Conservation (phyloP, 148 eudicot species). For the Camellia granthamiana region DNA sequence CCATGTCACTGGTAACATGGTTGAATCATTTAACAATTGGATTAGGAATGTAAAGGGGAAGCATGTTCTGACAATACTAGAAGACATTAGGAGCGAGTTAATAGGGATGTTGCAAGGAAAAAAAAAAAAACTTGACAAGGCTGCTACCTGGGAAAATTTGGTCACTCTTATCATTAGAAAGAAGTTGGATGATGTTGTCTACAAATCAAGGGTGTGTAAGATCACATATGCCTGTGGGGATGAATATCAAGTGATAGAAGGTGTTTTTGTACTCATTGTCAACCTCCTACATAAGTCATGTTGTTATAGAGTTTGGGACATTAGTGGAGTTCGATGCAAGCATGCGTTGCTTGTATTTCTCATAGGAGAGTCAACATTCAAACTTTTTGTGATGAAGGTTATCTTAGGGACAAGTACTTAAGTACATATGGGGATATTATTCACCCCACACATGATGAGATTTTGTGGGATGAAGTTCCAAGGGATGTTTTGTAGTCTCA, state of each 20-base stretch:
- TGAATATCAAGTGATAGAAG: too few species aligned
- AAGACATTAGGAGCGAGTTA: background rate
- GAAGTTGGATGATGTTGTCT: background rate
- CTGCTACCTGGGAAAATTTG: too few species aligned
- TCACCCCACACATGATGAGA: background rate
- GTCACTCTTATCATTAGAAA: too few species aligned
- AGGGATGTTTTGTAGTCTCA: background rate
- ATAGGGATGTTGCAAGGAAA: background rate
- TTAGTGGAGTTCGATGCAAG: background rate
- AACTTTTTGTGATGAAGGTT: too few species aligned
- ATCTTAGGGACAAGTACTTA: too few species aligned
- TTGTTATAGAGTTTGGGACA: background rate
- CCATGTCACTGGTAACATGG: background rate
- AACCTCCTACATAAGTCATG: background rate
- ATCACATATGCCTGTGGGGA: background rate
- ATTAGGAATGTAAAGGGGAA: background rate
- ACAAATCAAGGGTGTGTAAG: background rate
- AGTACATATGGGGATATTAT: background rate
- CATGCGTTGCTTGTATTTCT: too few species aligned
- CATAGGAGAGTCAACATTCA: too few species aligned
- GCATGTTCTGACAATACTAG: background rate
- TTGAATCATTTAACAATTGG: background rate
- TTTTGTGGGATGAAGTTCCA: background rate
- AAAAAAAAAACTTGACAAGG: too few species aligned
- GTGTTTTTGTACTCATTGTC: too few species aligned